Percentiles rank a stretch among this genome's conserved stretches.
Conservation (phyloP, 495 filamentous ascomycete species). For the Venustampulla echinocandica region DNA sequence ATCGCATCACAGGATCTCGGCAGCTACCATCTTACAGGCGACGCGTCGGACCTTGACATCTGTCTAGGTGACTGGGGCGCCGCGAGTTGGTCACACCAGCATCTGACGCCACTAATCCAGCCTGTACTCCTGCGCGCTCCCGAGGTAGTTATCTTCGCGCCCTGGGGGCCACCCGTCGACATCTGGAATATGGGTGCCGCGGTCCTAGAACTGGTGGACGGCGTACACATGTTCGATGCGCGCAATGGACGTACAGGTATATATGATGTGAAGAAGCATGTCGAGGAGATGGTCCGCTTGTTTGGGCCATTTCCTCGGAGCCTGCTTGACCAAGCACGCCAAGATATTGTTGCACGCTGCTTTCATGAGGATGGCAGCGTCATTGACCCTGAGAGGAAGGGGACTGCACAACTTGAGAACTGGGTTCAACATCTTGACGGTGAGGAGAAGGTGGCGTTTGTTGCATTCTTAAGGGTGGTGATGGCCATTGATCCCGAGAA, state of each 20-base stretch:
- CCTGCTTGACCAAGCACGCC: constrained; percentile 18
- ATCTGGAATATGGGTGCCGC: constrained; percentile 24
- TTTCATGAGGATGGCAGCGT: constrained; percentile 9
- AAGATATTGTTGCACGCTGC: constrained; percentile 11
- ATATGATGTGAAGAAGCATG: constrained; percentile 18
- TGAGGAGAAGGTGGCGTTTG: constrained; percentile 42
- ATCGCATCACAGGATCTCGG: neutral
- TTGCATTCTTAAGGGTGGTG: constrained; percentile 44
- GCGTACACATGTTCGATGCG: constrained; percentile 7
- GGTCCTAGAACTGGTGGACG: constrained; percentile 16
- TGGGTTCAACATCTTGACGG: constrained; percentile 32
- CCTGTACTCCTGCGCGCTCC: constrained; percentile 24
- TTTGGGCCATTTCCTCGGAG: constrained; percentile 22
- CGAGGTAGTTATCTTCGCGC: constrained; percentile 26
- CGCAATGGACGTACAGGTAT: constrained; percentile 2
- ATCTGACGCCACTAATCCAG: constrained; percentile 26
- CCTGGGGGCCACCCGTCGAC: constrained; percentile 22
- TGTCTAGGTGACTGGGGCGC: constrained; percentile 27
- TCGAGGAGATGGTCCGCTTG: constrained; percentile 21
- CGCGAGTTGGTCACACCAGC: constrained; percentile 22
- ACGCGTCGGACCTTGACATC: constrained; percentile 8
- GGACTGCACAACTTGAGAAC: neutral
- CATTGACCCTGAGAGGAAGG: constrained; percentile 30
- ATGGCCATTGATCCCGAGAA: constrained; percentile 39
- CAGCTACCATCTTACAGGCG: constrained; percentile 2